Base-by-base conservation (phyloP, 768 basidiomycete species). In the Exsudoporus frostii region DNA sequence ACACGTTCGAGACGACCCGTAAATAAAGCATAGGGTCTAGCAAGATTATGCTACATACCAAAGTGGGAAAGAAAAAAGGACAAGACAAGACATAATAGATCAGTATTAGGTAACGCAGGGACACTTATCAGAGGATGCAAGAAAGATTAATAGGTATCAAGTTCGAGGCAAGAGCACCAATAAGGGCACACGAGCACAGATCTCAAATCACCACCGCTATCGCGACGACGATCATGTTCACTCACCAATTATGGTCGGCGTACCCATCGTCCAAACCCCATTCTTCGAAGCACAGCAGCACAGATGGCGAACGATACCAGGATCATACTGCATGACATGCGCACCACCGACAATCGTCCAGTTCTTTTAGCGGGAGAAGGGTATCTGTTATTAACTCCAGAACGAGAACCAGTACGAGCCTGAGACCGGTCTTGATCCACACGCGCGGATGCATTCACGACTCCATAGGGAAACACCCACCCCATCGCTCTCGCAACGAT, bases 241-340 rank as follows among this genome's bases (percentile, higher is more conserved):
- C 55, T 55, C 44, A 57, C 57, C 43, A 10, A 27, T 69, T 44
- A 69, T 29, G 57, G 58, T 44, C 54, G 42, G 37, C 62, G 58
- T 27, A 56, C 22, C 59, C 65, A 69, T 36, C 56, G 52, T 7
- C 62, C 69, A 34, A 68, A 54, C 2, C 59, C 59, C 29, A 64
- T 46, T 40, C 56, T 65, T 30, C 69, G 63, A 38, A 69, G 51
- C 30, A 71, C 44, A 30, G 57, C 58, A 24, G 59, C 58, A 45
- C 68, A 69, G 19, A 69, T 37, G 20, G 64, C 59, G 25, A 69
- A 64, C 20, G 68, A 71, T 40, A 71, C 44, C 33, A 64, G 14
- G 22, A 69, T 36, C 19, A 71, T 39, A 13, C 19, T 51, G 48
- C 60, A 69, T 7, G 68, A 61, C 44, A 61, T 32, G 27, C 54